Evolutionary conservation across 2,329 filamentous ascomycete species (phyloP).

Genomic region (Grosmannia penicillata): DNA sequence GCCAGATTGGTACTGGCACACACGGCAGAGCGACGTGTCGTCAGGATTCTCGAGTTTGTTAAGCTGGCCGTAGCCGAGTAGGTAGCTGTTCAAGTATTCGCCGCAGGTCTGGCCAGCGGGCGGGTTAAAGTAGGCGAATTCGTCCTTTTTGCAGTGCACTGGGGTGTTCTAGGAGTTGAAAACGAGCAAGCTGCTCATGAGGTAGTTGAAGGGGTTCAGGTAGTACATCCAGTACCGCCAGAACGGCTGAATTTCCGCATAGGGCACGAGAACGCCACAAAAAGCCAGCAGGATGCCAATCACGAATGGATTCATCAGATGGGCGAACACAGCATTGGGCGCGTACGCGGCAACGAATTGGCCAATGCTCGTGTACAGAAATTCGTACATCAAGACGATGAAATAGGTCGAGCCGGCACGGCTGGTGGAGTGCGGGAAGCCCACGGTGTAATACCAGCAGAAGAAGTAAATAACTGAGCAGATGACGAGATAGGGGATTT

Average conservation of each 20-base stretch:
- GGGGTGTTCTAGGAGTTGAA: conserved; percentile 32
- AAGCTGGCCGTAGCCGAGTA: conserved; percentile 28
- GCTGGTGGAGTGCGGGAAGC: conserved; percentile 40
- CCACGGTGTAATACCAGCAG: conserved; percentile 14
- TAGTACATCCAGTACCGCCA: conserved; percentile 55
- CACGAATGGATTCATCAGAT: conserved; percentile 39
- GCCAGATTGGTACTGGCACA: conserved; percentile 45
- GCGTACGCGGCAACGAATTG: conserved; percentile 48
- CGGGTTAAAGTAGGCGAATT: conserved; percentile 38
- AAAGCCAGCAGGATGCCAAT: conserved; percentile 49
- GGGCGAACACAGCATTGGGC: conserved; percentile 43
- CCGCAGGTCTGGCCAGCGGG: conserved; percentile 36
- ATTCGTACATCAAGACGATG: conserved; percentile 43
- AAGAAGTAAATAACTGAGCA: conserved; percentile 46
- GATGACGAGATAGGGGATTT: conserved; percentile 39
- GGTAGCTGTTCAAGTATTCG: conserved; percentile 39
- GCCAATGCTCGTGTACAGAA: conserved; percentile 44
- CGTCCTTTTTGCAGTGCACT: conserved; percentile 28
- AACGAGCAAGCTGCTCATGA: conserved; percentile 39
- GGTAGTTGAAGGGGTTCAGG: conserved; percentile 45
- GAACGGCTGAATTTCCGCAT: conserved; percentile 44
- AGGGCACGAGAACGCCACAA: conserved; percentile 61
- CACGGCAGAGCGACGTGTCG: conserved; percentile 37
- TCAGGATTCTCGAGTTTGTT: conserved; percentile 45
- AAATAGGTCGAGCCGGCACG: conserved; percentile 38